Base-by-base conservation (phyloP, 208 protist genomes). In the Trypanosoma lewisi region DNA sequence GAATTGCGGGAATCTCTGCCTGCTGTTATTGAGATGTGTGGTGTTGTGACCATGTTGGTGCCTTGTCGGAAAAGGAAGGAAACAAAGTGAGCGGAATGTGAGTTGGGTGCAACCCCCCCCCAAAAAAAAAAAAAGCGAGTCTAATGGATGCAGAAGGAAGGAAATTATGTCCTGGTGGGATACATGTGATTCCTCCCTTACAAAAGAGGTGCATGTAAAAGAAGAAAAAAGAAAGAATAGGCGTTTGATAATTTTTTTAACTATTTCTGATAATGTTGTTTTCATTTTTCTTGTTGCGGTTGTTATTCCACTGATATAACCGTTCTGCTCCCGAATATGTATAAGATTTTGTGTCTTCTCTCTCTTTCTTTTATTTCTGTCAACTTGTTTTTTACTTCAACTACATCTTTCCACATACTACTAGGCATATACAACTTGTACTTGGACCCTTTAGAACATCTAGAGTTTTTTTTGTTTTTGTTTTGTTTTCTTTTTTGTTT, bases 1-100 rank as follows among this genome's bases (percentile, higher is more conserved):
- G 85, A 94, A 58, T 50, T 91, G 14, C 50, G 84, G 11, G 83
- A 92, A 49, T 48, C 63, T 11, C 68, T 89, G 0, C 88, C 88
- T 3, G 85, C 85, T n/a, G 65, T 92, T 33, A 70, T 94, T 17
- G 88, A 94, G 70, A 33, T 92, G 8, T 42, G 16, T 12, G 78
- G 75, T 2, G 70, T 74, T 33, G 51, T 94, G 1, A 82, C 55
- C 1, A 72, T 94, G 25, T n/a, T 94, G 8, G 67, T 69, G 0
- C 80, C 87, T 0, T 31, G 27, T 11, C 30, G 47, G 1, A 9
- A 7, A 7, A 1, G n/a, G 7, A 23, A 5, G 17, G n/a, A 19
- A 1, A 47, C 2, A 47, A 47, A 25, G 2, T 2, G 42, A 23
- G 16, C 42, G 16, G 16, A 21, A 47, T n/a, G n/a, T n/a, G n/a